A percentile compares a stretch with the other conserved stretches of the same genome.
These are phyloP conservation scores for Pichia kudriavzevii DNA, from an alignment of 1,139 yeast species.

Conservation along the genomic window DNA sequence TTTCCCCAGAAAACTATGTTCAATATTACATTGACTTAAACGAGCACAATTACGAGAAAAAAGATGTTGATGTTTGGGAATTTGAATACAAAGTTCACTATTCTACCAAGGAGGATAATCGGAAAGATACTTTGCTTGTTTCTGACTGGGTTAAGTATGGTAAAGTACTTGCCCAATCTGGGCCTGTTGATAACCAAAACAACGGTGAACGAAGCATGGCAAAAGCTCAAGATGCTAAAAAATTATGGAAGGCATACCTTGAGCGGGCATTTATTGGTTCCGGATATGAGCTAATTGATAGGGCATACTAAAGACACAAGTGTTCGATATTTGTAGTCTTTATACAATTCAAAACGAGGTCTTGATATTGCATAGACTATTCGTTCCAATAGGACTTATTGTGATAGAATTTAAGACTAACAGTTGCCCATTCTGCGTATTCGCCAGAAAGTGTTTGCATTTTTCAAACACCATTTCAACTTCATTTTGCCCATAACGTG, in stretches of 20 bases:
- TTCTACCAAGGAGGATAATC: conserved; percentile 53
- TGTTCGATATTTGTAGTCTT: too few species aligned
- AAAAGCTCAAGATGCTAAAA: conserved; percentile 18
- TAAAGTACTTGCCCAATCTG: conserved; percentile 37
- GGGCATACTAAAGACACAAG: neutral
- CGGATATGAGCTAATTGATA: conserved; percentile 42
- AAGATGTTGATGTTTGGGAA: conserved; percentile 29
- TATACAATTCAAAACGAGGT: too few species aligned
- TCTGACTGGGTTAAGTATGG: conserved; percentile 54
- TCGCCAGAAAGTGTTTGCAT: too few species aligned
- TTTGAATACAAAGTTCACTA: conserved; percentile 63
- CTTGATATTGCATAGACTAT: too few species aligned
- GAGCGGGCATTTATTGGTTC: conserved; percentile 53
- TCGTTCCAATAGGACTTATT: too few species aligned
- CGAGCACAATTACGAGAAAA: conserved; percentile 11
- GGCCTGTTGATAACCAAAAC: conserved; percentile 18
- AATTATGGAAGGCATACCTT: conserved; percentile 36
- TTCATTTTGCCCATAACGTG: too few species aligned
- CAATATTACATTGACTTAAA: conserved; percentile 66
- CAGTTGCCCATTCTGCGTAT: too few species aligned
- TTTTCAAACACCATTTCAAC: too few species aligned
- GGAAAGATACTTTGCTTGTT: conserved; percentile 51
- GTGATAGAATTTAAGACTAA: too few species aligned
- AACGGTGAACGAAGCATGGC: conserved; percentile 1
- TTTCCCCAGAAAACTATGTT: conserved; percentile 63